Evolutionary conservation across 2,329 filamentous ascomycete species (phyloP).

Genomic region (Dendryphion nanum): DNA sequence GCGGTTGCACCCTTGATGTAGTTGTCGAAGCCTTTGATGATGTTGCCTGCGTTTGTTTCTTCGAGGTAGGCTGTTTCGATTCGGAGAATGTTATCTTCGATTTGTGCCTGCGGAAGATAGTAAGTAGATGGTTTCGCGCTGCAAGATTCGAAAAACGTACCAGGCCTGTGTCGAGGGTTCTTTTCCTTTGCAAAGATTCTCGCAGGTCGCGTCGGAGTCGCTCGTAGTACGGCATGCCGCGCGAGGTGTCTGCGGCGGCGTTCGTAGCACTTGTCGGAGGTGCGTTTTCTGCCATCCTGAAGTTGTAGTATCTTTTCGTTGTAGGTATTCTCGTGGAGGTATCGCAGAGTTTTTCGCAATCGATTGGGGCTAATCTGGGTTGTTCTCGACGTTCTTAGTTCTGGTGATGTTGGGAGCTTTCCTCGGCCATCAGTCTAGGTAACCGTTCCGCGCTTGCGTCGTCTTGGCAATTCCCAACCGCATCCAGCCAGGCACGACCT

Average conservation of each 20-base stretch:
- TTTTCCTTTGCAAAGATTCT: conserved; percentile 65
- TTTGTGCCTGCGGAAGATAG: conserved; percentile 45
- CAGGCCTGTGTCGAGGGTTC: conserved; percentile 60
- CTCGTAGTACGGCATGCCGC: conserved; percentile 67
- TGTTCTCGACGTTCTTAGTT: background rate
- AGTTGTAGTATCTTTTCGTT: background rate
- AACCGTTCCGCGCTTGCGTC: background rate
- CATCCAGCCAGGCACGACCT: background rate
- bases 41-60: conserved; percentile 81
- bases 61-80: conserved; percentile 89
- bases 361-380: no score
- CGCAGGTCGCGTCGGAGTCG: conserved; percentile 67
- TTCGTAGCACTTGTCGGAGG: conserved; percentile 37
- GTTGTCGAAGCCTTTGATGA: conserved; percentile 95
- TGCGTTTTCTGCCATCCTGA: conserved; percentile 51
- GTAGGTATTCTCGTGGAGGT: background rate
- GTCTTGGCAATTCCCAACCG: background rate
- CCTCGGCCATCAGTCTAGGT: no score
- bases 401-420: background rate
- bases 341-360: background rate
- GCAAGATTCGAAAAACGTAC: conserved; percentile 37
- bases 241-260: conserved; percentile 45
- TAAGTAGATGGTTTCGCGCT: conserved; percentile 6
- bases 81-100: conserved; percentile 80
- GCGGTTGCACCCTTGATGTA: conserved; percentile 87